Conservation (phyloP, 2,329 filamentous ascomycete species). For the Dactylonectria macrodidyma region DNA sequence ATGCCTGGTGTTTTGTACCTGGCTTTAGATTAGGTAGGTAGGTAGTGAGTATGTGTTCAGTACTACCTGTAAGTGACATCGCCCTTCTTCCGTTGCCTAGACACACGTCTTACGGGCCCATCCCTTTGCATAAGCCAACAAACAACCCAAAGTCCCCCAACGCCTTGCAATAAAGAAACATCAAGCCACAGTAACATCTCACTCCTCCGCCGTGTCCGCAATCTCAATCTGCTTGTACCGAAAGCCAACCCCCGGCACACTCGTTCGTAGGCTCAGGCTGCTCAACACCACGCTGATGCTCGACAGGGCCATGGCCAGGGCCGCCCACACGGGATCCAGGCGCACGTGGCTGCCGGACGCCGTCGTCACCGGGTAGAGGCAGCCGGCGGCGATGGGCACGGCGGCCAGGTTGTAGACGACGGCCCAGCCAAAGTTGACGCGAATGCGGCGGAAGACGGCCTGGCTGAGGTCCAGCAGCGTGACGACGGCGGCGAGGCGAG, state of each 20-base stretch:
- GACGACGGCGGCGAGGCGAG: slow-evolving; percentile 78
- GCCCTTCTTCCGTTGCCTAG: background rate
- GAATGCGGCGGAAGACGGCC: slow-evolving; percentile 82
- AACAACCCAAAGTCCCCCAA: background rate
- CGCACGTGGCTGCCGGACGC: slow-evolving; percentile 68
- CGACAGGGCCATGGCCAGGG: slow-evolving; percentile 92
- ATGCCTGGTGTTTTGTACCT: background rate
- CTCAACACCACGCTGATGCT: slow-evolving; percentile 91
- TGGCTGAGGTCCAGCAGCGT: slow-evolving; percentile 81
- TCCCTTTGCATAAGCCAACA: background rate
- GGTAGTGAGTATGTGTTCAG: too few species aligned
- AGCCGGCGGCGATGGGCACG: slow-evolving; percentile 86
- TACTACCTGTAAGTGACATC: too few species aligned
- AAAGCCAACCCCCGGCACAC: slow-evolving; percentile 62
- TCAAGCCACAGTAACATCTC: background rate
- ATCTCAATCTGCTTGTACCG: slow-evolving; percentile 41
- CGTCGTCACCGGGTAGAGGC: slow-evolving; percentile 73
- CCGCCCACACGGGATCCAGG: slow-evolving; percentile 88
- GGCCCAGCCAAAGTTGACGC: slow-evolving; percentile 90
- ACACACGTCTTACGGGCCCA: background rate
- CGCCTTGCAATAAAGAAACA: background rate
- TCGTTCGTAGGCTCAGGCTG: slow-evolving; percentile 78
- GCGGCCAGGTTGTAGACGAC: slow-evolving; percentile 85
- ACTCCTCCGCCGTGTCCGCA: slow-evolving; percentile 25
- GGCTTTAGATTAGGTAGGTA: too few species aligned